Evolutionary conservation across 1,284 basidiomycete species (phyloP).

Genomic region (Ganoderma boninense): DNA sequence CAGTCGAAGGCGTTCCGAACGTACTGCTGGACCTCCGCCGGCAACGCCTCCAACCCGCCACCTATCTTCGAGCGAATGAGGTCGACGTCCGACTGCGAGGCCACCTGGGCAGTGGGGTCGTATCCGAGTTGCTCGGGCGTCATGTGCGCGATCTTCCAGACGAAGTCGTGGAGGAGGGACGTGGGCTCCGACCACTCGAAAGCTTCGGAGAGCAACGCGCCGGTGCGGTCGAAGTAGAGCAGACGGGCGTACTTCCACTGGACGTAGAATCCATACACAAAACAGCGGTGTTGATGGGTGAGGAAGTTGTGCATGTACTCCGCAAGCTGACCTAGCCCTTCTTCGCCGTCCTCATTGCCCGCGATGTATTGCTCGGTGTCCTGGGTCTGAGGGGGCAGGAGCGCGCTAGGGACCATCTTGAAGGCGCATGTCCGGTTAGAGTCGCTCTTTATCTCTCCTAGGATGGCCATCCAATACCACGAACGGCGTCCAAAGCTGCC

Average conservation of each 20-base stretch:
- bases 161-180: conserved; percentile 15
- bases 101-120: conserved; percentile 22
- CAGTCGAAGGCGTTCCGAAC: background rate
- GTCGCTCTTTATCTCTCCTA: background rate
- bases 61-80: background rate
- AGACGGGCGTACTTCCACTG: conserved; percentile 6
- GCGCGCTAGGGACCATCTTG: background rate
- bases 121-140: conserved; percentile 20
- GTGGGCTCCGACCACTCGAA: conserved; percentile 16
- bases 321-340: background rate
- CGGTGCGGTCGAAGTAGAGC: conserved; percentile 19
- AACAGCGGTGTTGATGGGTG: conserved; percentile 11
- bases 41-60: background rate
- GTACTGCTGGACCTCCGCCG: background rate
- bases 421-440: background rate
- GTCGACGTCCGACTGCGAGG: background rate
- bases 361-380: background rate
- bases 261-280: conserved; percentile 7
- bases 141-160: conserved; percentile 24
- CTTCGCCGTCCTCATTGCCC: background rate
- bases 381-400: background rate
- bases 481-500: background rate
- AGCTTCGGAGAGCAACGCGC: conserved; percentile 13
- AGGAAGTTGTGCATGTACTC: conserved; percentile 7
- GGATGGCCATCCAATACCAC: background rate